Percentiles rank a stretch among this genome's conserved stretches.
Evolutionary conservation across 805 yeast genomes (phyloP).

Genomic region (Kuraishia capsulata): DNA sequence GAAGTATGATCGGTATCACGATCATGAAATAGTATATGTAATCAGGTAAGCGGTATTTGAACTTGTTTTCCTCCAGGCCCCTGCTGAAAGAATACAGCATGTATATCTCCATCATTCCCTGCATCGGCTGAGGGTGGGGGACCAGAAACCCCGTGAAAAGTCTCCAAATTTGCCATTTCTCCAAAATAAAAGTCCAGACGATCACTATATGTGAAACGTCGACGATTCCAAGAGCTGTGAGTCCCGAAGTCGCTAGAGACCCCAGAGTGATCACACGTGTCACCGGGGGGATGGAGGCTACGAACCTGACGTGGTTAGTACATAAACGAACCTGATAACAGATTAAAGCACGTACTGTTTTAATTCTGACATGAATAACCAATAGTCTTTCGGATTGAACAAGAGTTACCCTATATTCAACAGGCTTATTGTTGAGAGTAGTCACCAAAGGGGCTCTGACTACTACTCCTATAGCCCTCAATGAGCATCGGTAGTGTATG

Average conservation of each 20-base stretch:
- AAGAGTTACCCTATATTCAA: too few species aligned
- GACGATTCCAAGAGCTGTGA: conserved; percentile 22
- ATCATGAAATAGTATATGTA: conserved; percentile 45
- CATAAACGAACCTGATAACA: not conserved
- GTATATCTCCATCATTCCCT: conserved; percentile 41
- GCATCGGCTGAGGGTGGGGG: conserved; percentile 30
- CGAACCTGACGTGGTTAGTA: conserved; percentile 19
- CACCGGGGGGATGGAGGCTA: conserved; percentile 47
- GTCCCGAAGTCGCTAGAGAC: conserved; percentile 34
- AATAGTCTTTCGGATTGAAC: too few species aligned
- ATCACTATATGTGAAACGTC: conserved; percentile 15
- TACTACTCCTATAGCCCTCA: too few species aligned
- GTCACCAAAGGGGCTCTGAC: too few species aligned
- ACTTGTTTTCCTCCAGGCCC: conserved; percentile 47
- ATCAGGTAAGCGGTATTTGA: conserved; percentile 38
- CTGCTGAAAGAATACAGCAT: conserved; percentile 48
- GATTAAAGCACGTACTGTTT: conserved; percentile 19
- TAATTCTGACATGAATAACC: conserved; percentile 26
- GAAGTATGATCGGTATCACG: conserved; percentile 36
- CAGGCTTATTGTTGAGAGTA: too few species aligned
- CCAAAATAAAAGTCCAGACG: conserved; percentile 19
- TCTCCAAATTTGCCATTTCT: conserved; percentile 33
- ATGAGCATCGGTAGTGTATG: too few species aligned
- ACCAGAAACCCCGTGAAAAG: conserved; percentile 41
- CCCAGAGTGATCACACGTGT: conserved; percentile 47